Evolutionary conservation across 1,284 basidiomycete genomes (phyloP).

Genomic region (Agaricales sp.): DNA sequence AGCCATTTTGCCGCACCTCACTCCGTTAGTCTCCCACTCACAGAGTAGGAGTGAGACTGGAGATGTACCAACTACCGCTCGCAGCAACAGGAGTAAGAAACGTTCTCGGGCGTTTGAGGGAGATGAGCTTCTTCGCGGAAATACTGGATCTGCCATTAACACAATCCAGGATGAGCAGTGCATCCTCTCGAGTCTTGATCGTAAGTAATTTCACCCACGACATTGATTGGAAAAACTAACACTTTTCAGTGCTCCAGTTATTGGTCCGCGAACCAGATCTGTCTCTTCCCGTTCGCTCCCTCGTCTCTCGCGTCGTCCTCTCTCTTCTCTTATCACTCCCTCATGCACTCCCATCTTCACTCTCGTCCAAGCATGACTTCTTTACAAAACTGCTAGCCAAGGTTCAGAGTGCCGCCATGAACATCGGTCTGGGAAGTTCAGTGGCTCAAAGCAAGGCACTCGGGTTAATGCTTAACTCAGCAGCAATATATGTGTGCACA

Average conservation of each 20-base stretch:
- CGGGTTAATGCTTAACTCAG: background rate
- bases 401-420: background rate
- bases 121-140: constrained; percentile 62
- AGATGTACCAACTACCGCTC: constrained; percentile 12
- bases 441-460: background rate
- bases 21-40: no score
- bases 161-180: constrained; percentile 40
- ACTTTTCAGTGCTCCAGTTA: background rate
- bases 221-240: no score
- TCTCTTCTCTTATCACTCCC: background rate
- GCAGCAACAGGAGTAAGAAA: constrained; percentile 64
- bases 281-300: background rate
- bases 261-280: background rate
- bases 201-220: constrained; percentile 29
- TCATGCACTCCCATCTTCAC: background rate
- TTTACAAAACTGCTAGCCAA: background rate
- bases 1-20: constrained; percentile 40
- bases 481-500: constrained; percentile 3
- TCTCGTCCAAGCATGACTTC: background rate
- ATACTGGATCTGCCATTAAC: constrained; percentile 37
- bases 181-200: constrained; percentile 48
- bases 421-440: background rate
- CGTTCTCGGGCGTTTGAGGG: constrained; percentile 66
- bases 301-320: background rate
- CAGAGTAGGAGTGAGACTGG: no score